Conservation (phyloP, 164 flowering plant species). For the Kingdonia uniflora region DNA sequence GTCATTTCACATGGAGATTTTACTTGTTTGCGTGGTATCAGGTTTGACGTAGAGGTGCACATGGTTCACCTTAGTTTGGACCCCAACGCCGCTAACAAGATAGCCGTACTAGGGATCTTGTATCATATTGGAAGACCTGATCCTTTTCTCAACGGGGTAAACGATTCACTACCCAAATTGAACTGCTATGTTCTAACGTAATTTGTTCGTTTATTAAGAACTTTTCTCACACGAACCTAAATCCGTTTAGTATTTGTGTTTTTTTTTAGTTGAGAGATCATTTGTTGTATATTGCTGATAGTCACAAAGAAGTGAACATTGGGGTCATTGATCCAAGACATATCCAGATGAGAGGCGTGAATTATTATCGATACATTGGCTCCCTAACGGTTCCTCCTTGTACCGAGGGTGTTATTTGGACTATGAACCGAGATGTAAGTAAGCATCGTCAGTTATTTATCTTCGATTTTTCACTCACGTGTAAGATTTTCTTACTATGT, state of each 20-base stretch:
- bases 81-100: neutral
- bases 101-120: conserved; percentile 31
- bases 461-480: too few species aligned
- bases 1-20: too few species aligned
- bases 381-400: conserved; percentile 11
- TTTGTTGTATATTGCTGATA: conserved; percentile 13
- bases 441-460: too few species aligned
- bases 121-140: conserved; percentile 29
- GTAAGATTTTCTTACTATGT: too few species aligned
- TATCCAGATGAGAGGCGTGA: conserved; percentile 20
- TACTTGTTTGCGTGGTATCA: too few species aligned
- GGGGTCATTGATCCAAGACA: conserved; percentile 32
- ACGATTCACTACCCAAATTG: too few species aligned
- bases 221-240: too few species aligned
- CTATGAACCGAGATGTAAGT: too few species aligned
- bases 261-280: conserved; percentile 16
- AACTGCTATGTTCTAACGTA: too few species aligned
- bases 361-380: conserved; percentile 4
- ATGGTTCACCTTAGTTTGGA: neutral
- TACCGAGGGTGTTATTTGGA: conserved; percentile 32
- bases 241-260: too few species aligned
- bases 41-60: conserved; percentile 33
- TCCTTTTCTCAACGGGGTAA: conserved; percentile 28
- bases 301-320: conserved; percentile 5
- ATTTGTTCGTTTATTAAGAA: too few species aligned